These are phyloP conservation scores for Collybia mongolica DNA, from an alignment of 768 basidiomycete species.

Conservation along the genomic window DNA sequence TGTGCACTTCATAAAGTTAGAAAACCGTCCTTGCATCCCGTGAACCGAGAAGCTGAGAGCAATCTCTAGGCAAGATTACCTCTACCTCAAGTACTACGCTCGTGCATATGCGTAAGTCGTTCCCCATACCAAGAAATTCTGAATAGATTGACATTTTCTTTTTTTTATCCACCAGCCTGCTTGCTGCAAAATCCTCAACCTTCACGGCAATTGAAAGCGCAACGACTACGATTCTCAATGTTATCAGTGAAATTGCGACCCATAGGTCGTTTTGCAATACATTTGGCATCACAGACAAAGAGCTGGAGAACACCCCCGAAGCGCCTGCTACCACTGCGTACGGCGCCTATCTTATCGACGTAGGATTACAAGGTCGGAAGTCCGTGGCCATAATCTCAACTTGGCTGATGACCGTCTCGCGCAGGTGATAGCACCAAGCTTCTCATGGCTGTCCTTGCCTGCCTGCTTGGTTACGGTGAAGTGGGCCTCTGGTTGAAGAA, in stretches of 20 bases:
- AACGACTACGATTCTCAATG: slow-evolving; percentile 58
- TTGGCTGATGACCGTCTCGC: not conserved
- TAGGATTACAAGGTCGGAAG: slow-evolving; percentile 61
- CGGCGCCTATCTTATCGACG: slow-evolving; percentile 81
- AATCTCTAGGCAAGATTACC: slow-evolving; percentile 69
- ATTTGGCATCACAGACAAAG: slow-evolving; percentile 64
- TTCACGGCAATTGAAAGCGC: slow-evolving; percentile 64
- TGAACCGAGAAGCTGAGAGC: not conserved
- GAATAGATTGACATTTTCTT: no score
- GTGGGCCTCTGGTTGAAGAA: slow-evolving; percentile 82
- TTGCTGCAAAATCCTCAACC: slow-evolving; percentile 73
- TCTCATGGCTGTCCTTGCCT: slow-evolving; percentile 81
- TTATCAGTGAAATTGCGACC: slow-evolving; percentile 68
- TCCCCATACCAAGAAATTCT: no score
- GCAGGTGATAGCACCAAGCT: slow-evolving; percentile 70
- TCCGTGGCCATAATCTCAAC: not conserved
- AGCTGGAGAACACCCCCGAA: slow-evolving; percentile 64
- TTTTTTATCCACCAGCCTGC: slow-evolving; percentile 48
- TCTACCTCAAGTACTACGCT: slow-evolving; percentile 80
- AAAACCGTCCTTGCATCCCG: not conserved
- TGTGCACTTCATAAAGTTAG: slow-evolving; percentile 82
- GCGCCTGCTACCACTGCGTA: slow-evolving; percentile 79
- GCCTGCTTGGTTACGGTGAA: slow-evolving; percentile 90
- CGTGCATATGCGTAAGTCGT: slow-evolving; percentile 67
- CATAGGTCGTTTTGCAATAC: slow-evolving; percentile 70